Conservation (phyloP, 495 filamentous ascomycete genomes). For the Zalerion maritima region DNA sequence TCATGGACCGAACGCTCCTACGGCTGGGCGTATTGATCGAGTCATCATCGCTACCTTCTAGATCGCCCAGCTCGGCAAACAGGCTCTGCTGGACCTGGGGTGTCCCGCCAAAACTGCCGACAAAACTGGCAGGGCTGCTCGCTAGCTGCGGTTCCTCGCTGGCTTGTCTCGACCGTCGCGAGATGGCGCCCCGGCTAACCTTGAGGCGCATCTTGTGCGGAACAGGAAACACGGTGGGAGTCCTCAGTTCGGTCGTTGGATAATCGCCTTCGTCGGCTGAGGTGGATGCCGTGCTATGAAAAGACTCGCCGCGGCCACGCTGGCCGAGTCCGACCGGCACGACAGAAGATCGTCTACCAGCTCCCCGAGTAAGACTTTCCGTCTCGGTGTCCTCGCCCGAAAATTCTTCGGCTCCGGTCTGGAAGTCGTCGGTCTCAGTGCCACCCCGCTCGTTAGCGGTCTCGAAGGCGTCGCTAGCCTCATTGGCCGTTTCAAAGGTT, state of each 20-base stretch:
- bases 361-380: slow-evolving; percentile 42
- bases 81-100: slow-evolving; percentile 59
- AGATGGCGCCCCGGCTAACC: slow-evolving; percentile 43
- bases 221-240: slow-evolving; percentile 43
- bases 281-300: slow-evolving; percentile 79
- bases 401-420: slow-evolving; percentile 74
- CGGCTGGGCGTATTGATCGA: slow-evolving; percentile 29
- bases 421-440: slow-evolving; percentile 87
- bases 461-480: slow-evolving; percentile 76
- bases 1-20: slow-evolving; percentile 29
- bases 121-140: slow-evolving; percentile 42
- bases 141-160: slow-evolving; percentile 44
- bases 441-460: slow-evolving; percentile 69
- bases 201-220: slow-evolving; percentile 56
- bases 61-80: slow-evolving; percentile 74
- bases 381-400: slow-evolving; percentile 84
- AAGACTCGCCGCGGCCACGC: slow-evolving; percentile 44
- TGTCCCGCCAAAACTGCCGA: slow-evolving; percentile 31
- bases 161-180: slow-evolving; percentile 45
- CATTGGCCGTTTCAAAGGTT: slow-evolving; percentile 73
- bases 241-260: slow-evolving; percentile 29
- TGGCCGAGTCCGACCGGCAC: slow-evolving; percentile 9
- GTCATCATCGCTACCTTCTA: slow-evolving; percentile 53
- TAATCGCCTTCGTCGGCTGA: slow-evolving; percentile 66
- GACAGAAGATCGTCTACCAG: slow-evolving; percentile 21